Percentiles rank a stretch among this genome's conserved stretches.
Conservation (phyloP, 148 eudicot genomes). For the Polygonum aviculare region DNA sequence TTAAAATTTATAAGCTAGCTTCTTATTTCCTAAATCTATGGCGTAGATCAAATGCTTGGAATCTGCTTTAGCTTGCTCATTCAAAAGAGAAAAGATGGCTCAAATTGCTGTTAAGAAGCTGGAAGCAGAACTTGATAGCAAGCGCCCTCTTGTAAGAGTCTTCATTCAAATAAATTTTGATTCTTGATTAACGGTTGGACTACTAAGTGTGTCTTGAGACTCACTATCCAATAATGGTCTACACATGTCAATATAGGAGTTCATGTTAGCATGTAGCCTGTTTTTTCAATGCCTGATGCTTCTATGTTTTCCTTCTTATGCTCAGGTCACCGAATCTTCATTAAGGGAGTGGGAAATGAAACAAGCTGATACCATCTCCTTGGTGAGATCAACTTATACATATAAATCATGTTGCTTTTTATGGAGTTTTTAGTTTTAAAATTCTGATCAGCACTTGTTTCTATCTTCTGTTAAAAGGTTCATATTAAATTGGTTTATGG, state of each 20-base stretch:
- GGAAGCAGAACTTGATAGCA: slow-evolving; percentile 32
- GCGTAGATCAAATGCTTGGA: slow-evolving; percentile 30
- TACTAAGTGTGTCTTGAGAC: no score
- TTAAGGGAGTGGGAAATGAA: slow-evolving; percentile 12
- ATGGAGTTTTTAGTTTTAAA: not conserved
- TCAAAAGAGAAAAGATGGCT: slow-evolving; percentile 42
- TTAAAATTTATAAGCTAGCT: not conserved
- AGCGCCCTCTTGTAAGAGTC: slow-evolving; percentile 29
- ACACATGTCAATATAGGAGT: not conserved
- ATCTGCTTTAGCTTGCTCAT: slow-evolving; percentile 29
- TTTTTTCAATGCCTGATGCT: not conserved
- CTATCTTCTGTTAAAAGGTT: not conserved
- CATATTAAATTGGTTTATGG: not conserved
- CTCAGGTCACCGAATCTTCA: slow-evolving; percentile 15
- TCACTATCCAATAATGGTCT: not conserved
- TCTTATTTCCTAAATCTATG: slow-evolving; percentile 6
- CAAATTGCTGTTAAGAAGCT: slow-evolving; percentile 31
- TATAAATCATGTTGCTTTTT: not conserved
- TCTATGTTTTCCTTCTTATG: not conserved
- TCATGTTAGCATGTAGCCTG: not conserved
- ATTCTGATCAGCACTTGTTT: not conserved
- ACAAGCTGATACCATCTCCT: slow-evolving; percentile 12
- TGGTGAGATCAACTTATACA: not conserved
- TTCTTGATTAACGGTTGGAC: no score
- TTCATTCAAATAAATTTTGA: not conserved